Conservation (phyloP, 176 grass and related monocot genomes). For the Dendrocalamus sinicus region DNA sequence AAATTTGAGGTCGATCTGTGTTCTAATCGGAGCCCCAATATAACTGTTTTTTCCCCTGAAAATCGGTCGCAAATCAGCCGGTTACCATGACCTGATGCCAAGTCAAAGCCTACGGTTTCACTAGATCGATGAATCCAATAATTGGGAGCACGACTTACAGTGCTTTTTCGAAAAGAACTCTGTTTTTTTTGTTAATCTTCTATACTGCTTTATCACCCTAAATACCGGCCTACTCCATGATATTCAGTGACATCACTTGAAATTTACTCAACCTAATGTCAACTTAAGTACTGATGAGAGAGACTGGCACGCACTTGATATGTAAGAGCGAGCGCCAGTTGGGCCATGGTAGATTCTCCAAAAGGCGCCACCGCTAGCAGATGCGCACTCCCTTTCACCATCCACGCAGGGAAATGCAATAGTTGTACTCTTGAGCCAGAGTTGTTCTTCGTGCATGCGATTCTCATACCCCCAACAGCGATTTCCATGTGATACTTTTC, state of each 20-base stretch:
- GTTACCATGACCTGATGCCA: background rate
- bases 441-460: background rate
- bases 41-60: too few species aligned
- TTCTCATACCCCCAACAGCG: background rate
- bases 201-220: background rate
- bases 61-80: too few species aligned
- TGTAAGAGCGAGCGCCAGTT: background rate
- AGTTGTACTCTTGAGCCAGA: background rate
- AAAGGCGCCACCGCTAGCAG: background rate
- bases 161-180: background rate
- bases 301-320: background rate
- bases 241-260: constrained; percentile 30
- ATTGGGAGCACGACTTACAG: constrained; percentile 14
- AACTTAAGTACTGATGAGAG: constrained; percentile 17
- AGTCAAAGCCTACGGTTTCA: constrained; percentile 33
- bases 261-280: constrained; percentile 13
- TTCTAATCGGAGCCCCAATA: too few species aligned
- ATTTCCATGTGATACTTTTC: background rate
- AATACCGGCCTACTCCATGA: background rate
- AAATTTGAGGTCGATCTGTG: too few species aligned
- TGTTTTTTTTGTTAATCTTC: background rate
- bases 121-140: constrained; percentile 39
- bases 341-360: constrained; percentile 10
- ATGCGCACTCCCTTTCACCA: background rate
- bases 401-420: background rate